These are phyloP conservation scores for Alternaria burnsii DNA, from an alignment of 2,329 filamentous ascomycete species.

Conservation along the genomic window DNA sequence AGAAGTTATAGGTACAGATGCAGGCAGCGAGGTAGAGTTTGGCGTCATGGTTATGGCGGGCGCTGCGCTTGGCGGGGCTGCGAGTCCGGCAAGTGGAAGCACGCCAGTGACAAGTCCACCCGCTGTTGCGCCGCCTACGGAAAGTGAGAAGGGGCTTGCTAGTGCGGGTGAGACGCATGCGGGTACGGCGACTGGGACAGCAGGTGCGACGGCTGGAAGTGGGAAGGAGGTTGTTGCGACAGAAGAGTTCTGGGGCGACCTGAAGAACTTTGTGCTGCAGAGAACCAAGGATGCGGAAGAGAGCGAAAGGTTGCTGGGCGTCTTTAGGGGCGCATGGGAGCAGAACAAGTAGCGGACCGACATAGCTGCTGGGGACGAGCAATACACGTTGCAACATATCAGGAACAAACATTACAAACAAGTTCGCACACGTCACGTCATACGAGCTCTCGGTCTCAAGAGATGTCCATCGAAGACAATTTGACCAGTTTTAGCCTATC, in stretches of 20 bases:
- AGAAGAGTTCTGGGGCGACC: slow-evolving; percentile 84
- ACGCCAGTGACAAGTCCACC: slow-evolving; percentile 58
- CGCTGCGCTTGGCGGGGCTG: slow-evolving; percentile 49
- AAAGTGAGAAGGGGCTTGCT: slow-evolving; percentile 55
- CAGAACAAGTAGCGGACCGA: slow-evolving; percentile 34
- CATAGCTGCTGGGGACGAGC: background rate
- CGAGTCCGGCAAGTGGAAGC: slow-evolving; percentile 44
- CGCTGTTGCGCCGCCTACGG: slow-evolving; percentile 62
- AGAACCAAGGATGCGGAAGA: slow-evolving; percentile 74
- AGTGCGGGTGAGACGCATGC: slow-evolving; percentile 14
- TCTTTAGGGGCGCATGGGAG: slow-evolving; percentile 79
- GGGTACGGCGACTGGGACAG: slow-evolving; percentile 41
- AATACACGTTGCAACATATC: background rate
- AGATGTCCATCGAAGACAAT: slow-evolving; percentile 33
- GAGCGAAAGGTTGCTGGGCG: slow-evolving; percentile 69
- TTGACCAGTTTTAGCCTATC: slow-evolving; percentile 31
- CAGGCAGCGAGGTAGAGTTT: slow-evolving; percentile 71
- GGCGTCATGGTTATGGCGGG: slow-evolving; percentile 86
- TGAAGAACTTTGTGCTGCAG: slow-evolving; percentile 81
- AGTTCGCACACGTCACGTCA: slow-evolving; percentile 9
- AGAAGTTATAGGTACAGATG: slow-evolving; percentile 71
- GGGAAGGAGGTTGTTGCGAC: slow-evolving; percentile 69
- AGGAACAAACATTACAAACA: background rate
- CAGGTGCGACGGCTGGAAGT: slow-evolving; percentile 61
- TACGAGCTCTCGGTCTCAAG: slow-evolving; percentile 14